Conservation (phyloP, 345 rosid genomes). For the Iberis pinnata region DNA sequence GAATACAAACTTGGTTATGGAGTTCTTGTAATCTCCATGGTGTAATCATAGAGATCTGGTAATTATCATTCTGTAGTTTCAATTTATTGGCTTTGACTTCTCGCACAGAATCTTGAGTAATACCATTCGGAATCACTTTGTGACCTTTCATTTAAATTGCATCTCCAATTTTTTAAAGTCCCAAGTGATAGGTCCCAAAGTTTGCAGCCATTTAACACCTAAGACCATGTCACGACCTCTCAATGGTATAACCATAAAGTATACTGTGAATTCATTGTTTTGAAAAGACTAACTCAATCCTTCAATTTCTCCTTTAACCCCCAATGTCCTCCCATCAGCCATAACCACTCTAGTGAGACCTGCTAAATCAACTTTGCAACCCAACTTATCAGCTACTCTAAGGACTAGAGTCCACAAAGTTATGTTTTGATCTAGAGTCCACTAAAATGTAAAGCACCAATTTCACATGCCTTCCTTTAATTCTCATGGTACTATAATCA, state of each 20-base stretch:
- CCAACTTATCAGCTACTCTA: neutral
- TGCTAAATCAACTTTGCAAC: fast-evolving
- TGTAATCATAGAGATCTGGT: no score
- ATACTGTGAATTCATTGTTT: fast-evolving
- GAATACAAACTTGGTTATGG: no score
- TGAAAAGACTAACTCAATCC: fast-evolving
- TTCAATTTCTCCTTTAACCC: neutral
- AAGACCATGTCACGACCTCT: neutral
- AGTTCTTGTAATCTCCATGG: no score
- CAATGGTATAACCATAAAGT: neutral
- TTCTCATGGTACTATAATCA: neutral
- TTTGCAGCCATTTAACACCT: neutral
- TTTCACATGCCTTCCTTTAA: fast-evolving
- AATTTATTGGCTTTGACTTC: neutral
- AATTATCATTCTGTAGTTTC: neutral
- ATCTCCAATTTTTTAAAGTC: neutral
- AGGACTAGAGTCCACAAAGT: neutral
- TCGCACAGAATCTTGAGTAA: neutral
- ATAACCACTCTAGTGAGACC: neutral
- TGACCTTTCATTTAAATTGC: neutral
- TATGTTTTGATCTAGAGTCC: neutral
- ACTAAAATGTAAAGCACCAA: neutral
- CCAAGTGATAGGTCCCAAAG: neutral
- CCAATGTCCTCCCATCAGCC: neutral
- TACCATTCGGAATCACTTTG: neutral